These are phyloP conservation scores for Penicillium sp. DNA, from an alignment of 2,329 filamentous ascomycete species.

Conservation along the genomic window DNA sequence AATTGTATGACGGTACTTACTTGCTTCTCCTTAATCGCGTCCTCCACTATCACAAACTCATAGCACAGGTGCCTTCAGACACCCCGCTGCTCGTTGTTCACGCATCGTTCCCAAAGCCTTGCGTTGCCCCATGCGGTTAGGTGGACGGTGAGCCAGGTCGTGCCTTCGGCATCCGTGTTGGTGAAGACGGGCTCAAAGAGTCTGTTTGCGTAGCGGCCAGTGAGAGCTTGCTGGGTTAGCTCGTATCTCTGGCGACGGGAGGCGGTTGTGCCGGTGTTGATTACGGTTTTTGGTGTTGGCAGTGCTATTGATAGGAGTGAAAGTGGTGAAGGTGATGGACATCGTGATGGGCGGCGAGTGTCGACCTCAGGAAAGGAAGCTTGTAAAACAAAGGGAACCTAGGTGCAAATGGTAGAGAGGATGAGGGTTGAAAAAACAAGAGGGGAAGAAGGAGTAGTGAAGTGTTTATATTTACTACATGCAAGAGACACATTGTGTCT, in stretches of 20 bases:
- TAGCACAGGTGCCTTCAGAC: background rate
- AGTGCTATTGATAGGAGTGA: background rate
- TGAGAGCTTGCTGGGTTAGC: background rate
- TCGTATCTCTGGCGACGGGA: background rate
- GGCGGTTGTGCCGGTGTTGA: background rate
- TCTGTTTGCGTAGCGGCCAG: background rate
- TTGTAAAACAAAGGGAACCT: too few species aligned
- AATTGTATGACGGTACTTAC: background rate
- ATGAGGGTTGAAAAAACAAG: too few species aligned
- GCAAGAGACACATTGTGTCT: too few species aligned
- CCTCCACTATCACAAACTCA: background rate
- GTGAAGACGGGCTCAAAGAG: background rate
- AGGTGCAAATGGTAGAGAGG: too few species aligned
- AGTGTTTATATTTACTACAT: too few species aligned
- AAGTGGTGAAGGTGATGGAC: background rate
- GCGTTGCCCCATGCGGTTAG: background rate
- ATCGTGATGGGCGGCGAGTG: background rate
- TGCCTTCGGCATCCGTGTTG: background rate
- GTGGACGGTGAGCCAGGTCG: background rate
- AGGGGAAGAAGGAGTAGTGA: too few species aligned
- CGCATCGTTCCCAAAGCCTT: background rate
- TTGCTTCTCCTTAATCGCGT: background rate
- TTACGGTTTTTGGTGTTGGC: background rate
- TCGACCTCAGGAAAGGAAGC: background rate
- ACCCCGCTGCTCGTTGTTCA: background rate